Percentiles rank a stretch among this genome's conserved stretches.
Evolutionary conservation across 129 eudicot genomes (phyloP).

Genomic region (Tagetes patula): DNA sequence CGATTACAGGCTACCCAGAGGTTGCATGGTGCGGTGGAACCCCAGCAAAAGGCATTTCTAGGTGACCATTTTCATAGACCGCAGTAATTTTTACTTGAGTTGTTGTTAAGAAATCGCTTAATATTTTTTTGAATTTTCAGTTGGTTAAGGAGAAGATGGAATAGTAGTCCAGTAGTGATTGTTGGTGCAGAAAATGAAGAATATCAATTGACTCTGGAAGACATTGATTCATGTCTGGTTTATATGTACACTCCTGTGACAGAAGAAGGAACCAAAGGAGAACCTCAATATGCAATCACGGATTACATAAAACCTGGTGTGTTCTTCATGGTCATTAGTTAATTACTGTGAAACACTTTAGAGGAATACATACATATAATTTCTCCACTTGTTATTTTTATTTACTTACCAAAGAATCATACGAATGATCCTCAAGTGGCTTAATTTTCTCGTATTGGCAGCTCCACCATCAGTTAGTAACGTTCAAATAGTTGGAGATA

Average conservation of each 20-base stretch:
- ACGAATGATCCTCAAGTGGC: neutral
- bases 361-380: neutral
- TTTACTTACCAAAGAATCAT: conserved; percentile 6
- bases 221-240: conserved; percentile 87
- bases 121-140: conserved; percentile 34
- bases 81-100: neutral
- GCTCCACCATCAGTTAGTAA: conserved; percentile 93
- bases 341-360: neutral
- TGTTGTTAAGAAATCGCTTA: conserved; percentile 2
- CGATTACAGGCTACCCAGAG: conserved; percentile 70
- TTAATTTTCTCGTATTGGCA: conserved; percentile 37
- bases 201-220: conserved; percentile 67
- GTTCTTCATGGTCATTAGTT: conserved; percentile 12
- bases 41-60: conserved; percentile 91
- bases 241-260: conserved; percentile 98
- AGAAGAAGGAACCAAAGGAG: conserved; percentile 96
- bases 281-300: conserved; percentile 96
- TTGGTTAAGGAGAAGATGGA: conserved; percentile 97
- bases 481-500: conserved; percentile 71
- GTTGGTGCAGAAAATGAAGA: conserved; percentile 89
- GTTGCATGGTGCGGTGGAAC: conserved; percentile 99
- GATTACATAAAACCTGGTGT: conserved; percentile 91
- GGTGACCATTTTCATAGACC: conserved; percentile 47
- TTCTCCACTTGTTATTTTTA: conserved; percentile 8
- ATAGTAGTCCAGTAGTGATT: conserved; percentile 91